Evolutionary conservation across 2,329 filamentous ascomycete genomes (phyloP), one percentile per base, ranked within the genome.

Genomic region (Aspergillus ustus): DNA sequence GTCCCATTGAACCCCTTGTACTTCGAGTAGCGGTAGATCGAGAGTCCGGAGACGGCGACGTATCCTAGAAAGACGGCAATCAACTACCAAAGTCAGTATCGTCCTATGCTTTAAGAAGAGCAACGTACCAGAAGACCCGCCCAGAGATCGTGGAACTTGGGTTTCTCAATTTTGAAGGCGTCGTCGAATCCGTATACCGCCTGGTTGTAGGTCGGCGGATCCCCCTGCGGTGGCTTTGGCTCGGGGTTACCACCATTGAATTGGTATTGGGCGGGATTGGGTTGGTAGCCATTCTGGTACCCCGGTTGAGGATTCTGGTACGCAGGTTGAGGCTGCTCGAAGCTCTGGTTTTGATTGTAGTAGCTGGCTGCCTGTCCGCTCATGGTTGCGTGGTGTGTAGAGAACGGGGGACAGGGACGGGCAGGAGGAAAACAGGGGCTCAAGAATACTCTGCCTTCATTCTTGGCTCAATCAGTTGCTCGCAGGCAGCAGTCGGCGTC

Each of bases 141-240:
- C 94, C 93, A 97, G 28, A 91, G 73, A 74, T 98, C 94, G 71
- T 97, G 92, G 79, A 85, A 97, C 76, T 94, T 96, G n/a, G 92
- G 92, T 65, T 82, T 88, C 55, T 91, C 86, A 56, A 97, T 77
- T 77, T 89, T 89, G 82, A 98, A 97, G 1, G 88, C 86, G 72
- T 97, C 85, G 20, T 94, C 87, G 73, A 96, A 97, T 17, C 73
- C 79, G 52, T 80, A 79, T 37, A 70, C 73, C 5, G 73, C 72
- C 44, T 72, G 67, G 25, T 70, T 70, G 63, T 76, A 75, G 34
- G 71, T 69, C 4, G 69, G 68, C 17, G 73, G 69, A 67, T 72
- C 65, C 69, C 72, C 66, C 45, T 67, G 66, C 0, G 61, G 67
- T 13, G 64, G 66, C 53, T 74, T 73, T 5, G 64, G 60, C 31